phyloP scores from a whole-genome alignment of 176 grass and related monocot genomes.

The Leersia perrieri region DNA sequence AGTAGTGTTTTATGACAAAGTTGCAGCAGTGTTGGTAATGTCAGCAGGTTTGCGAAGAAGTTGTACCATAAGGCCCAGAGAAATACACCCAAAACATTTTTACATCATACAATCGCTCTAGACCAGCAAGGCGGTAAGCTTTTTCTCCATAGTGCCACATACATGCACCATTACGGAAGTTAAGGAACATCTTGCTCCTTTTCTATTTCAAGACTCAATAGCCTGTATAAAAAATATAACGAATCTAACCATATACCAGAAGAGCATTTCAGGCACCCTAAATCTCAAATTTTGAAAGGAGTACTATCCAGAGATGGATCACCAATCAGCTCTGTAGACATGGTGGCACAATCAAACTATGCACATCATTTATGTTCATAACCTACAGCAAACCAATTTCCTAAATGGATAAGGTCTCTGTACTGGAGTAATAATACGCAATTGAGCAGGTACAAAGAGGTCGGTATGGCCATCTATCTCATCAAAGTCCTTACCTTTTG shows the following conservation, averaged over 20 bases:
- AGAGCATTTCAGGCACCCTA: no score
- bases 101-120: not conserved
- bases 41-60: not conserved
- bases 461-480: not conserved
- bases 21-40: not conserved
- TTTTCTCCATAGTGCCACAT: no score
- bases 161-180: no score
- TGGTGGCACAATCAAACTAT: not conserved
- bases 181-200: no score
- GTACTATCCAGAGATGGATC: not conserved
- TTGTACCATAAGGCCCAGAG: no score
- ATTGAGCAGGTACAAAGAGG: not conserved
- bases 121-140: no score
- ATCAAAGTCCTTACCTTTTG: not conserved
- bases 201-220: no score
- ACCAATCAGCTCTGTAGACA: not conserved
- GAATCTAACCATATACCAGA: not conserved
- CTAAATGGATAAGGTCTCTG: not conserved
- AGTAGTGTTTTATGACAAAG: not conserved
- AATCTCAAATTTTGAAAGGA: not conserved
- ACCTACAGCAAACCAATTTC: not conserved
- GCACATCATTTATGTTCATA: not conserved
- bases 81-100: no score
- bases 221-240: not conserved
- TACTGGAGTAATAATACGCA: not conserved